Evolutionary conservation across 1,284 basidiomycete genomes (phyloP).

Genomic region (Trichosporon coremiiforme): DNA sequence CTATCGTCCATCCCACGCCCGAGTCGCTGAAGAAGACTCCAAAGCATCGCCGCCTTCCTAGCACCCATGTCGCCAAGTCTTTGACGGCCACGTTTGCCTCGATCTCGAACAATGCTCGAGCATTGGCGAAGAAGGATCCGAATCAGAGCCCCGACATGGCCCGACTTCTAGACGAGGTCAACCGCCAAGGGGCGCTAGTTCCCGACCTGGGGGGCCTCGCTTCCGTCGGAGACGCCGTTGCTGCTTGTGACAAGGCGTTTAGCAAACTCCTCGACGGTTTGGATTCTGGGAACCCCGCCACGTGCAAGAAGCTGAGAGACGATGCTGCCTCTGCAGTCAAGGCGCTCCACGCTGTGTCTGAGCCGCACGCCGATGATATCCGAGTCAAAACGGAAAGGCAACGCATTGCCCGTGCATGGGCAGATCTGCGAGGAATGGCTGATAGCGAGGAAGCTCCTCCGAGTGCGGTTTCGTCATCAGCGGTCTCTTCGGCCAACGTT

Average conservation of each 20-base stretch:
- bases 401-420: slow-evolving; percentile 31
- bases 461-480: background rate
- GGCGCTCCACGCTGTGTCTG: slow-evolving; percentile 22
- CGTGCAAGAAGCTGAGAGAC: slow-evolving; percentile 8
- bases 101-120: slow-evolving; percentile 32
- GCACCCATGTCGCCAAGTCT: slow-evolving; percentile 20
- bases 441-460: slow-evolving; percentile 24
- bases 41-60: slow-evolving; percentile 34
- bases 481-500: background rate
- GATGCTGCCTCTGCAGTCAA: slow-evolving; percentile 20
- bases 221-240: slow-evolving; percentile 27
- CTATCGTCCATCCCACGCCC: slow-evolving; percentile 26
- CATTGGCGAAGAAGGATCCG: slow-evolving; percentile 16
- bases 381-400: slow-evolving; percentile 34
- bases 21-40: slow-evolving; percentile 22
- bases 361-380: slow-evolving; percentile 30
- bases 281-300: slow-evolving; percentile 24
- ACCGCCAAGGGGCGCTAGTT: slow-evolving; percentile 21
- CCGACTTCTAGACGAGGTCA: slow-evolving; percentile 25
- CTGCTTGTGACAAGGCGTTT: slow-evolving; percentile 35
- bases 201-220: slow-evolving; percentile 31
- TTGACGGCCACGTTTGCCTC: slow-evolving; percentile 28
- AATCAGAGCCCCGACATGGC: slow-evolving; percentile 15
- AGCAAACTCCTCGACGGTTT: slow-evolving; percentile 37
- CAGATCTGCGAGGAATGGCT: slow-evolving; percentile 34